Evolutionary conservation across 2,329 filamentous ascomycete species (phyloP), one percentile per base, ranked within the genome.

Genomic region (Ophiocordyceps sinensis): DNA sequence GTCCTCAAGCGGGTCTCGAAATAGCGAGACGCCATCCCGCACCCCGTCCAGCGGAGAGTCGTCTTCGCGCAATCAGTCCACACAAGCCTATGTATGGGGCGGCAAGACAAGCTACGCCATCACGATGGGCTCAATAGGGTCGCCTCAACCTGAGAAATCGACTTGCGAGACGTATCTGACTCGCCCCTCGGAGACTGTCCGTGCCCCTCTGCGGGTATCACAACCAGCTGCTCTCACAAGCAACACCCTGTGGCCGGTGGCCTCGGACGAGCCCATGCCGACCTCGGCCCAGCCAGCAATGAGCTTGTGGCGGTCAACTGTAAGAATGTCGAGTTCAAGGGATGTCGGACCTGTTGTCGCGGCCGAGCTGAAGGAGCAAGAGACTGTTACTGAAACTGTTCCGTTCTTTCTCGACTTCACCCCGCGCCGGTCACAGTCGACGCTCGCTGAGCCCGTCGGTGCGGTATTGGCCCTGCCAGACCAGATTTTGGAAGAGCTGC

Each of bases 181-280:
- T 10, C 15, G 28, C 5, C 4, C 12, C 11, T 15, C 35, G 5
- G 26, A 31, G 11, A 29, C 45, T 41, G 44, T 51, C 29, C 61
- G 60, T 41, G 43, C 54, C 12, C 54, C 56, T 38, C 47, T 51
- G 11, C 55, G 52, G 29, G 47, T 47, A 28, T 45, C 53, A 10
- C 54, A 57, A 37, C 48, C 55, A 12, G 44, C 48, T 14, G 42
- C 49, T 13, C 53, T 68, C 30, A 54, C 63, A 44, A 66, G 62
- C 48, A 52, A 49, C 14, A 43, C 55, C 5, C 48, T 67, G 34
- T 67, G 65, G 65, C 32, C 9, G 15, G 40, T 29, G 26, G 17
- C 31, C 4, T 32, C 41, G 31, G 23, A 8, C 15, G 37, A 31
- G 10, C 13, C 13, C 8, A 19, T 11, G 7, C 30, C 28, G 28